Conservation (phyloP, 192 early-diverging fungal genomes). For the Lunasporangiospora selenospora region DNA sequence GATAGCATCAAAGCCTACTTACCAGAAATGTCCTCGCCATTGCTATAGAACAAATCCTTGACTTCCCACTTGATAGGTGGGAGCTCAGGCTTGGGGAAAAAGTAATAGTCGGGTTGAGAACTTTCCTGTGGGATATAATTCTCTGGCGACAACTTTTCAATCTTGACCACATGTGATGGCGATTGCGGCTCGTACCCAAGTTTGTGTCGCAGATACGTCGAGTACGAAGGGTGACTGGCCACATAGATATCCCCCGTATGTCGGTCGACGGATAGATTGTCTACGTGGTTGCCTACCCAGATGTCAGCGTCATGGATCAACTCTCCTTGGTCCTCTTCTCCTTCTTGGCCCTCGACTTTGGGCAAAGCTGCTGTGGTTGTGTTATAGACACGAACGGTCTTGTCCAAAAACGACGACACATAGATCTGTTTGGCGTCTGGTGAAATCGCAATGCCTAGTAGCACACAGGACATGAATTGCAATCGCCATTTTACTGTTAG, state of each 20-base stretch:
- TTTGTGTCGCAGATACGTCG: constrained; percentile 35
- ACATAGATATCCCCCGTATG: constrained; percentile 44
- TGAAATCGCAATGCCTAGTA: constrained; percentile 27
- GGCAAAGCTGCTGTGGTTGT: no score
- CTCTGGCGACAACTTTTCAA: constrained; percentile 39
- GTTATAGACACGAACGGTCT: constrained; percentile 32
- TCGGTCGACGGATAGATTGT: constrained; percentile 37
- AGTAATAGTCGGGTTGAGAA: constrained; percentile 25
- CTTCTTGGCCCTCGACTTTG: no score
- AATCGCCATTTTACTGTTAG: no score
- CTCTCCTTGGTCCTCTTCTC: constrained; percentile 28
- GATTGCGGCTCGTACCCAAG: constrained; percentile 39
- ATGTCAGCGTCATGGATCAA: constrained; percentile 32
- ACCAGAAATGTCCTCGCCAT: constrained; percentile 48
- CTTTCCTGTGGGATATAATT: constrained; percentile 34
- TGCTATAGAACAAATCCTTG: constrained; percentile 47
- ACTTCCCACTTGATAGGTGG: constrained; percentile 46
- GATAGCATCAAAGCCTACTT: neutral
- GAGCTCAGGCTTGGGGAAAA: constrained; percentile 26
- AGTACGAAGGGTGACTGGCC: constrained; percentile 39
- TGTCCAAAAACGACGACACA: constrained; percentile 31
- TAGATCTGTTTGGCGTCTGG: constrained; percentile 33
- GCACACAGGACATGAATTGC: no score
- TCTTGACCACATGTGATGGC: constrained; percentile 43
- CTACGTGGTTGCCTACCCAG: constrained; percentile 39